phyloP scores from a whole-genome alignment of 768 basidiomycete species.

The Clitopilus passeckerianus region DNA sequence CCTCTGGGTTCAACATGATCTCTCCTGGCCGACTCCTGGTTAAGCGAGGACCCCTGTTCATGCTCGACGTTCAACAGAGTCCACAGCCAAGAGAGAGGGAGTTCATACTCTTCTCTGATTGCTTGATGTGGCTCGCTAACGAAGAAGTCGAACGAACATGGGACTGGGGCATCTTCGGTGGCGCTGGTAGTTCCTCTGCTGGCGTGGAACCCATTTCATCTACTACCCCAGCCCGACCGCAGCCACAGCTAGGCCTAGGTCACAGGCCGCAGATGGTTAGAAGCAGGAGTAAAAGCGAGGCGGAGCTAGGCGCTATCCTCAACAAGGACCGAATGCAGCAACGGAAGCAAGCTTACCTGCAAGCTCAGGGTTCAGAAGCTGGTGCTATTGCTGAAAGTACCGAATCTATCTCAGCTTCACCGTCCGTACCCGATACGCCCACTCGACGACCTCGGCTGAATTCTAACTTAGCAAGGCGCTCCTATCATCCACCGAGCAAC shows the following conservation, averaged over 20 bases:
- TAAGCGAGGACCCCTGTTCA: slow-evolving; percentile 53
- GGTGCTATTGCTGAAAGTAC: not conserved
- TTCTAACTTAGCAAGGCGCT: slow-evolving; percentile 12
- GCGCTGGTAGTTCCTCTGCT: slow-evolving; percentile 13
- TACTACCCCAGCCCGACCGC: no score
- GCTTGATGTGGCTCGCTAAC: slow-evolving; percentile 68
- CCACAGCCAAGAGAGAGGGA: slow-evolving; percentile 52
- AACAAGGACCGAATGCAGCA: slow-evolving; percentile 4
- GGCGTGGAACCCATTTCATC: slow-evolving; percentile 5
- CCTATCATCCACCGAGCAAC: slow-evolving; percentile 23
- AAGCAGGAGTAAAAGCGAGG: slow-evolving; percentile 57
- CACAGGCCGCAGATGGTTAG: slow-evolving; percentile 30
- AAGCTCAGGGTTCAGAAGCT: not conserved
- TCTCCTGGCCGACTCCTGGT: slow-evolving; percentile 77
- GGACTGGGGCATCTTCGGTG: slow-evolving; percentile 27
- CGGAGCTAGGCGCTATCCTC: slow-evolving; percentile 35
- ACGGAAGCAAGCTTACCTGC: not conserved
- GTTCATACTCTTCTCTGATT: slow-evolving; percentile 81
- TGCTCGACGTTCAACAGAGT: slow-evolving; percentile 47
- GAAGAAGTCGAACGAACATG: slow-evolving; percentile 36
- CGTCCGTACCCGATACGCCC: slow-evolving; percentile 14
- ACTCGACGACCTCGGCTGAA: slow-evolving; percentile 7
- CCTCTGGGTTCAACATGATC: slow-evolving; percentile 59
- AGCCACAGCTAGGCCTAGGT: no score
- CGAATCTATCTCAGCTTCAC: slow-evolving; percentile 6